Percentiles rank a stretch among this genome's conserved stretches.
Evolutionary conservation across 169 alveolate species (phyloP).

Genomic region (Hepatocystis sp.): DNA sequence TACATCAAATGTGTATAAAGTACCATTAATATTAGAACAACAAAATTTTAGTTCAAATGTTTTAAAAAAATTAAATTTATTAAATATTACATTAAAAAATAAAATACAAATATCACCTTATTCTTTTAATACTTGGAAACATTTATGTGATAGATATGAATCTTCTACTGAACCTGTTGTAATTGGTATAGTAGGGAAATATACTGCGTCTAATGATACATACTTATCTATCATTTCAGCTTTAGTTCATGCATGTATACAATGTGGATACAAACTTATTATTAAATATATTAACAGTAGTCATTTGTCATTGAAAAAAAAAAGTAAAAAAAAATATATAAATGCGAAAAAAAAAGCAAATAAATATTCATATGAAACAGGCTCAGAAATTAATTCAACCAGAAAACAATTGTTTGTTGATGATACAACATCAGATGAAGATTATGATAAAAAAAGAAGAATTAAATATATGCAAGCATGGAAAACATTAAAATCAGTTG

Average conservation of each 20-base stretch:
- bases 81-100: conserved; percentile 44
- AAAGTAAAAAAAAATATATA: conserved; percentile 52
- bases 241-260: conserved; percentile 94
- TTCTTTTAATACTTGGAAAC: conserved; percentile 81
- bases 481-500: conserved; percentile 83
- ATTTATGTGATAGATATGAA: conserved; percentile 71
- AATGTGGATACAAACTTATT: conserved; percentile 83
- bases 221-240: conserved; percentile 94
- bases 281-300: conserved; percentile 87
- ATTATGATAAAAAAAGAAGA: conserved; percentile 57
- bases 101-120: conserved; percentile 59
- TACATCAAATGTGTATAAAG: conserved; percentile 80
- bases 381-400: neutral
- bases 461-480: conserved; percentile 79
- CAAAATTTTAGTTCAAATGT: conserved; percentile 83
- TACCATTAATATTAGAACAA: conserved; percentile 87
- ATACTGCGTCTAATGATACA: conserved; percentile 93
- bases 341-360: conserved; percentile 25
- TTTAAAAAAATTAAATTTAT: conserved; percentile 62
- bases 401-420: conserved; percentile 28
- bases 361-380: conserved; percentile 19
- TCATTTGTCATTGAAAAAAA: conserved; percentile 79
- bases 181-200: conserved; percentile 95
- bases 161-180: conserved; percentile 74
- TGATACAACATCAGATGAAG: conserved; percentile 78